These are phyloP conservation scores for Hypoxylon sp. DNA, from an alignment of 2,329 filamentous ascomycete species.

Conservation along the genomic window DNA sequence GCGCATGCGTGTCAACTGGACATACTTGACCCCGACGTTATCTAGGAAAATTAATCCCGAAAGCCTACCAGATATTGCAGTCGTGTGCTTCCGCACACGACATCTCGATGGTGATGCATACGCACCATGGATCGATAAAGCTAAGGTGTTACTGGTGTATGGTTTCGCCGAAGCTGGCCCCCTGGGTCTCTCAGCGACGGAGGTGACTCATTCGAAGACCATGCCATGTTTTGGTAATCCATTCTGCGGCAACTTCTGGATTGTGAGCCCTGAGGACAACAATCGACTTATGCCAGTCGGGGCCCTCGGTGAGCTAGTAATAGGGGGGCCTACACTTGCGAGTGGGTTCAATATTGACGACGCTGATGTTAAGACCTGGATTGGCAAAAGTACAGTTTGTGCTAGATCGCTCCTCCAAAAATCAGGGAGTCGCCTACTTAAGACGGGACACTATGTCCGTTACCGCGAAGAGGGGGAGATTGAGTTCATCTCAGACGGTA, in stretches of 20 bases:
- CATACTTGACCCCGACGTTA: conserved; percentile 66
- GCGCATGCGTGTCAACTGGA: conserved; percentile 60
- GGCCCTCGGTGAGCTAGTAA: conserved; percentile 70
- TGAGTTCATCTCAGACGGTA: conserved; percentile 62
- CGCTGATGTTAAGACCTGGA: conserved; percentile 49
- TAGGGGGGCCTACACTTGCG: conserved; percentile 69
- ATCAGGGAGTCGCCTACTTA: conserved; percentile 56
- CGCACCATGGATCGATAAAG: conserved; percentile 62
- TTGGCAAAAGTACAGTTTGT: conserved; percentile 41
- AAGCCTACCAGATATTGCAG: conserved; percentile 49
- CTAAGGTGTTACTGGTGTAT: conserved; percentile 65
- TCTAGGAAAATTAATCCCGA: conserved; percentile 56
- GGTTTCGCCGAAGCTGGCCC: conserved; percentile 67
- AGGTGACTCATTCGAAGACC: conserved; percentile 57
- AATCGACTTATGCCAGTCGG: conserved; percentile 68
- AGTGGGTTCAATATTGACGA: conserved; percentile 57
- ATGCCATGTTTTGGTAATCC: conserved; percentile 63
- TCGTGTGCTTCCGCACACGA: conserved; percentile 60
- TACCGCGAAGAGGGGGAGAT: conserved; percentile 65
- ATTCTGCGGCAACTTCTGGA: conserved; percentile 65
- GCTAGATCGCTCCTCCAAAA: conserved; percentile 46
- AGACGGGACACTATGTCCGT: conserved; percentile 66
- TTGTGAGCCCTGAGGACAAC: conserved; percentile 67
- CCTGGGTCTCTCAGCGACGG: conserved; percentile 65
- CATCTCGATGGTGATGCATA: conserved; percentile 66